phyloP scores from a whole-genome alignment of 805 yeast genomes.

The Metschnikowia corniflorae region DNA sequence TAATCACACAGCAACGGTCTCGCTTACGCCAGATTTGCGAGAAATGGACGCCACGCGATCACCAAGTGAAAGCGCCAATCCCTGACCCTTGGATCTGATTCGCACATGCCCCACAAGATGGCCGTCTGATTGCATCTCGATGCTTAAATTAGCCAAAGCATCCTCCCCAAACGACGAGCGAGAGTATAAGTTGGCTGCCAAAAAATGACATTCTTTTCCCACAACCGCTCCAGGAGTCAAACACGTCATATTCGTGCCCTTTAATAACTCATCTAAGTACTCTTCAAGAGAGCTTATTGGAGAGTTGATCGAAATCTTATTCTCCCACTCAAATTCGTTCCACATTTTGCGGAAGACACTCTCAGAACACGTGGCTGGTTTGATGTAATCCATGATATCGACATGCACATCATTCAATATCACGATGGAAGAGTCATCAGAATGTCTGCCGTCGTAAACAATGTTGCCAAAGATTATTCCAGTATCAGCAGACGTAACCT shows the following conservation, averaged over 20 bases:
- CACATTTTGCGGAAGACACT: constrained; percentile 94
- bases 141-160: constrained; percentile 91
- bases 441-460: constrained; percentile 93
- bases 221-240: constrained; percentile 89
- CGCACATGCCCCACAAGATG: constrained; percentile 90
- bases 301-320: constrained; percentile 86
- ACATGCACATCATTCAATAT: constrained; percentile 92
- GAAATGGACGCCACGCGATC: constrained; percentile 88
- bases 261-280: constrained; percentile 70
- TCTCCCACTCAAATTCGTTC: constrained; percentile 99
- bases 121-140: constrained; percentile 74
- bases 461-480: constrained; percentile 98
- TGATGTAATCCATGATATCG: constrained; percentile 95
- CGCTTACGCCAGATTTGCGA: constrained; percentile 42
- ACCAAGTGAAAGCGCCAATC: constrained; percentile 90
- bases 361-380: constrained; percentile 90
- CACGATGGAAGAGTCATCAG: constrained; percentile 84
- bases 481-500: constrained; percentile 95
- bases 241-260: constrained; percentile 90
- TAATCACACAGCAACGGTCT: not conserved
- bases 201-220: constrained; percentile 85
- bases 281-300: constrained; percentile 62
- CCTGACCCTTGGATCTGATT: constrained; percentile 96
- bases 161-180: constrained; percentile 95
- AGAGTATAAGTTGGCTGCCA: constrained; percentile 92